Evolutionary conservation across 2,329 filamentous ascomycete species (phyloP).

Genomic region (Truncatella angustata): DNA sequence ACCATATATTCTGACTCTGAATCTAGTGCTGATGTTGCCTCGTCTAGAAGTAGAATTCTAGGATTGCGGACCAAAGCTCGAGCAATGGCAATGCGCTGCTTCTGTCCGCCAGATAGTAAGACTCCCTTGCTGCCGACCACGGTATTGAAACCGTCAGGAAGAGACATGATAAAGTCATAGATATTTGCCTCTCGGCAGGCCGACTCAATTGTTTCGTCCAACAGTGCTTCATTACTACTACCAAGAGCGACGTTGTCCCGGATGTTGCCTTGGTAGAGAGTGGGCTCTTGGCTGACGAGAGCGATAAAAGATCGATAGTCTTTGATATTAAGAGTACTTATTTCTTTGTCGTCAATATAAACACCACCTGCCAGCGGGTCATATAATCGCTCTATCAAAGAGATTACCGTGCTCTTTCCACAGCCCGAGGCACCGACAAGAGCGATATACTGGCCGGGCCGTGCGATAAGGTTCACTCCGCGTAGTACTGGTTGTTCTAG

Average conservation of each 20-base stretch:
- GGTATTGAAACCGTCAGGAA: neutral
- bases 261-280: conserved; percentile 79
- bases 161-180: conserved; percentile 65
- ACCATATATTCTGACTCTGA: neutral
- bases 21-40: conserved; percentile 3
- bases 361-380: conserved; percentile 78
- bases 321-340: conserved; percentile 81
- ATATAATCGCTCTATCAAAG: conserved; percentile 91
- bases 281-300: conserved; percentile 89
- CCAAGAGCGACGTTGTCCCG: conserved; percentile 84
- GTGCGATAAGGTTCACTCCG: conserved; percentile 73
- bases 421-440: conserved; percentile 92
- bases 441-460: conserved; percentile 87
- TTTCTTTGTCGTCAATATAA: conserved; percentile 77
- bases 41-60: conserved; percentile 2
- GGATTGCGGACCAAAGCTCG: conserved; percentile 3
- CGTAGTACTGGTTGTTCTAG: conserved; percentile 88
- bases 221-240: conserved; percentile 63
- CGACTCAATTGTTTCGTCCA: conserved; percentile 64
- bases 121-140: neutral
- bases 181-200: conserved; percentile 90
- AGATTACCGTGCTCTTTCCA: conserved; percentile 92
- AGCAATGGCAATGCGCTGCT: conserved; percentile 5
- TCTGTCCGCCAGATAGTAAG: conserved; percentile 1
- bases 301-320: conserved; percentile 89